Conservation (phyloP, 441 rosid species). For the Adansonia madagascariensis region DNA sequence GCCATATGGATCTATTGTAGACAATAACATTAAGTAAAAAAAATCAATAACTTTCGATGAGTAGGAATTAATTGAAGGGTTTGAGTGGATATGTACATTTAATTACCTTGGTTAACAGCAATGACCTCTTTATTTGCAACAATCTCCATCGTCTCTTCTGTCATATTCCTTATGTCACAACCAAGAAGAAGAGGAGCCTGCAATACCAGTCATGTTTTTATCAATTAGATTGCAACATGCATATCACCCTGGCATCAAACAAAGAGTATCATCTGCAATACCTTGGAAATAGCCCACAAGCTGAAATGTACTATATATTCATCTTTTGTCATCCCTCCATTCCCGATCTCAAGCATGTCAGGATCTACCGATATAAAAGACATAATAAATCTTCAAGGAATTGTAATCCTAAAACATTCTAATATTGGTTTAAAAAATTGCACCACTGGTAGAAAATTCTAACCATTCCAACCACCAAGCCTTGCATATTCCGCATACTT, state of each 20-base stretch:
- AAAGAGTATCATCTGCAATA: neutral
- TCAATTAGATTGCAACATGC: neutral
- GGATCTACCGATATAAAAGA: slow-evolving; percentile 52
- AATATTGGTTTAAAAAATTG: neutral
- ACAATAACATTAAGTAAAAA: slow-evolving; percentile 19
- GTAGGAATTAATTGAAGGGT: neutral
- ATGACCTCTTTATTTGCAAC: slow-evolving; percentile 63
- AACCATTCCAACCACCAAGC: slow-evolving; percentile 82
- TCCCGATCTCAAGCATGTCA: slow-evolving; percentile 83
- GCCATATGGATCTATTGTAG: slow-evolving; percentile 60
- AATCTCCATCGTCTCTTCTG: slow-evolving; percentile 56
- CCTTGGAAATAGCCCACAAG: slow-evolving; percentile 83
- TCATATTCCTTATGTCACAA: slow-evolving; percentile 66
- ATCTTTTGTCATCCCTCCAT: slow-evolving; percentile 67
- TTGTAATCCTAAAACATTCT: neutral
- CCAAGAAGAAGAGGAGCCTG: slow-evolving; percentile 81
- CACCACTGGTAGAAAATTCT: slow-evolving; percentile 11
- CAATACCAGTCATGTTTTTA: slow-evolving; percentile 15
- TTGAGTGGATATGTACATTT: neutral
- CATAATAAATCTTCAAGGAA: neutral
- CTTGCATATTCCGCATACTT: slow-evolving; percentile 65
- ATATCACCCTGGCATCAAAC: neutral
- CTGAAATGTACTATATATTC: slow-evolving; percentile 75
- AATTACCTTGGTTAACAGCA: slow-evolving; percentile 65
- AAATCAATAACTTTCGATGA: neutral